Evolutionary conservation across 768 basidiomycete species (phyloP), one percentile per base, ranked within the genome.

Genomic region (Strobilomyces dryophilus): DNA sequence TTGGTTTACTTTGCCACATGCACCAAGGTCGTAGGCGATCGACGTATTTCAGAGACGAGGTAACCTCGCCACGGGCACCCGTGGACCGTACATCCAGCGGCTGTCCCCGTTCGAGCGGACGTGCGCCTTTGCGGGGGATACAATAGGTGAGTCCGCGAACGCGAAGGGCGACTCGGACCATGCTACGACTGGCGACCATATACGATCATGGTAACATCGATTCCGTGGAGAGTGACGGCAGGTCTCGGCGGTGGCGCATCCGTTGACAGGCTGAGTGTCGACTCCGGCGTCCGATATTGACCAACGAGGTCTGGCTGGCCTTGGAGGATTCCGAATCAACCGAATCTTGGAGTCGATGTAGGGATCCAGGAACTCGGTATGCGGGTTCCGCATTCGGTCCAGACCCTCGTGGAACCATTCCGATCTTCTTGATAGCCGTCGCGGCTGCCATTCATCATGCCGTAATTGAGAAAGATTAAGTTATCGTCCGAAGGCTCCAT

Each of bases 351-450:
- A 45, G 15, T 66, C 51, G 32, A 63, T 3, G 10, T 9, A 5
- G 34, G 53, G 50, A 27, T 66, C 53, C 2, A 59, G 51, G n/a
- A 63, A 56, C 12, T 54, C 52, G n/a, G 35, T 37, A 17, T 61
- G 58, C 3, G 63, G 39, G 24, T 20, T 51, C 4, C 45, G 50
- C 58, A 66, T 66, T 3, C 56, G 10, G 21, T 57, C 51, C 24
- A 3, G 9, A 10, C 48, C 48, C 5, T 43, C 51, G 9, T 48
- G 27, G n/a, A n/a, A n/a, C n/a, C n/a, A n/a, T n/a, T n/a, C n/a
- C n/a, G n/a, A n/a, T n/a, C n/a, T n/a, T n/a, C n/a, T n/a, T n/a
- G n/a, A n/a, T n/a, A n/a, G n/a, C n/a, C n/a, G n/a, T n/a, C n/a
- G n/a, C n/a, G n/a, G n/a, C n/a, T n/a, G n/a, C n/a, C n/a, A n/a